Conservation (phyloP, 179 eudicot species). For the Spinacia oleracea region DNA sequence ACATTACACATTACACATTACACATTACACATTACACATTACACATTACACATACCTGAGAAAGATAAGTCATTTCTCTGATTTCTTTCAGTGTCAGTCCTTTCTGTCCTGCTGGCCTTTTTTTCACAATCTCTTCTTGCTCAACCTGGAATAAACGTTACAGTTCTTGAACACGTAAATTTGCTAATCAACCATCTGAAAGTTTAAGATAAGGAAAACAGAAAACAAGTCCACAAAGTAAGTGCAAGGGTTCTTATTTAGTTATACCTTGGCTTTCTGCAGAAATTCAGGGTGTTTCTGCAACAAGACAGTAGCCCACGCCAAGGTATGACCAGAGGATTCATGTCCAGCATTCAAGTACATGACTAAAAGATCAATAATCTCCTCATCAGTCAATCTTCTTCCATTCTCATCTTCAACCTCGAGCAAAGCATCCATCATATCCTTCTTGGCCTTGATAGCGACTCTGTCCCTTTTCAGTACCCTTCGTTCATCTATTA, state of each 20-base stretch:
- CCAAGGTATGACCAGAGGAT: conserved; percentile 80
- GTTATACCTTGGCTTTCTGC: conserved; percentile 62
- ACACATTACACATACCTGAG: conserved; percentile 44
- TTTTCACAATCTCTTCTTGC: conserved; percentile 59
- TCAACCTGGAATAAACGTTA: conserved; percentile 47
- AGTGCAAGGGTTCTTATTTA: background rate
- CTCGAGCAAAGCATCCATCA: conserved; percentile 74
- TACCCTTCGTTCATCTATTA: conserved; percentile 52
- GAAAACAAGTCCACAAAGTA: background rate
- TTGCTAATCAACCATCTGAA: background rate
- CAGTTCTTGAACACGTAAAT: background rate
- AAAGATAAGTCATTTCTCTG: conserved; percentile 67
- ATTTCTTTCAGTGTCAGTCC: conserved; percentile 70
- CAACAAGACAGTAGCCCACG: conserved; percentile 72
- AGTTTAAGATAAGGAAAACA: background rate
- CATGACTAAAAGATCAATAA: conserved; percentile 73
- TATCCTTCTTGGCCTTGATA: conserved; percentile 47
- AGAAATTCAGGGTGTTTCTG: conserved; percentile 64
- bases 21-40: background rate
- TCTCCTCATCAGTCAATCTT: conserved; percentile 68
- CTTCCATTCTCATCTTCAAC: conserved; percentile 68
- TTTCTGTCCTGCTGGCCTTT: conserved; percentile 54
- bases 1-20: no score
- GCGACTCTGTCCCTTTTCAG: conserved; percentile 29
- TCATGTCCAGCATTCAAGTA: conserved; percentile 94